Base-by-base conservation (phyloP, 2,329 filamentous ascomycete genomes). In the Colletotrichum salicis region DNA sequence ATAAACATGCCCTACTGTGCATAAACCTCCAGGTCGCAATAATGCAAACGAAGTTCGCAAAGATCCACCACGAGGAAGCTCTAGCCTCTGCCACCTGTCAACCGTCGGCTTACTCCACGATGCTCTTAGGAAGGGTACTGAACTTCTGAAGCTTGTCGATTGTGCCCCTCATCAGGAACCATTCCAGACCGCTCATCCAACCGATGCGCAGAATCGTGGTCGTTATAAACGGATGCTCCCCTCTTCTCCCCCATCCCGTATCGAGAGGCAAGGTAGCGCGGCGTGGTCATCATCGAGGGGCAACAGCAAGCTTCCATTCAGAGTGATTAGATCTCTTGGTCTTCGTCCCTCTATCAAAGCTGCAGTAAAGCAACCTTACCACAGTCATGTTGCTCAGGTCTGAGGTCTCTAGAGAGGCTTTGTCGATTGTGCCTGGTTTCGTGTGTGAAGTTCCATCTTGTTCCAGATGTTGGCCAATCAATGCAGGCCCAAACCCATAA, bases 381-480 rank as follows among this genome's bases (percentile, higher is more conserved):
- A 37, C 35, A 19, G 37, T 41, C 4, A 29, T 5, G 27, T 29
- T 29, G 27, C 27, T 29, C 4, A 4, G 27, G 27, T 29, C 27
- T 29, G 4, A 29, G 27, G 27, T 29, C 27, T 29, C 27, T 4
- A 29, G 27, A 29, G 27, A 5, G 27, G 55, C 41, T 70, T 65
- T 65, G 61, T 59, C 33, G 37, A 59, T 65, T 41, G 67, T 67
- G 48, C 62, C 66, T 72, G 70, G 70, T 72, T 72, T 72, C 66
- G 70, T 72, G 70, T 72, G 59, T 70, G 70, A 64, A 70, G 67
- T 70, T 72, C 66, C 66, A 61, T 71, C 64, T 45, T 70, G 70
- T 70, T 72, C 70, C 70, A 72, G 70, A 70, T 72, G 66, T 10
- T 48, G 60, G 55, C 70, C 70, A 72, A 72, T 70, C 70, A 70